Evolutionary conservation across 345 rosid genomes (phyloP), one percentile per base, ranked within the genome.

Genomic region (Populus deltoides): DNA sequence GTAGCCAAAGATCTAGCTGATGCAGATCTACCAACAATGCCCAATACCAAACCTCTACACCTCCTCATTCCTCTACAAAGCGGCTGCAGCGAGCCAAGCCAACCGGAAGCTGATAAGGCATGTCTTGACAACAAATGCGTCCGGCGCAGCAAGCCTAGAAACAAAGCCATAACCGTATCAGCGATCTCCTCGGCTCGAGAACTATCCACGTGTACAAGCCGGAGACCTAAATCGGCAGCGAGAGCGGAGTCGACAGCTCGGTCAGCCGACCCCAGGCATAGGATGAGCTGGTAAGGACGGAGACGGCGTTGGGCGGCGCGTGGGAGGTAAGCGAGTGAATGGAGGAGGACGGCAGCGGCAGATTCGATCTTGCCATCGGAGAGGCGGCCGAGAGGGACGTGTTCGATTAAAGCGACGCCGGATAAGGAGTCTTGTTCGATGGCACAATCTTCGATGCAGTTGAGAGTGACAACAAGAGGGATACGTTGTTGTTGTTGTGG

Each of bases 241-340:
- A 97, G 91, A 75, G 94, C 88, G 36, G 97, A 92, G 87, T 97
- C 99, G 43, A 92, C 95, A 15, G 91, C 84, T 38, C 97, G 97
- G 89, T 97, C 98, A 68, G 97, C 79, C 18, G 99, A 93, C 69
- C 99, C 99, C 72, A 97, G 94, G 82, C 98, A 97, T 16, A 97
- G 90, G 76, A 94, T 83, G 79, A 97, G 97, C 88, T 97, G 99
- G 86, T 89, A 87, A 70, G 98, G 96, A 25, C 95, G 97, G 87
- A 97, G 96, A 18, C 97, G 93, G 70, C 98, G 97, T 78, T 97
- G 98, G 68, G 97, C 99, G 25, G 99, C 99, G 7, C 98, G 97
- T n/a, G 99, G 99, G 71, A 97, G 94, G 90, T 86, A 94, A 22
- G 97, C 91, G 33, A 97, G 94, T 73, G 99, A 94, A 79, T 97